Evolutionary conservation across 768 basidiomycete species (phyloP), one percentile per base, ranked within the genome.

Genomic region (Boletales sp.): DNA sequence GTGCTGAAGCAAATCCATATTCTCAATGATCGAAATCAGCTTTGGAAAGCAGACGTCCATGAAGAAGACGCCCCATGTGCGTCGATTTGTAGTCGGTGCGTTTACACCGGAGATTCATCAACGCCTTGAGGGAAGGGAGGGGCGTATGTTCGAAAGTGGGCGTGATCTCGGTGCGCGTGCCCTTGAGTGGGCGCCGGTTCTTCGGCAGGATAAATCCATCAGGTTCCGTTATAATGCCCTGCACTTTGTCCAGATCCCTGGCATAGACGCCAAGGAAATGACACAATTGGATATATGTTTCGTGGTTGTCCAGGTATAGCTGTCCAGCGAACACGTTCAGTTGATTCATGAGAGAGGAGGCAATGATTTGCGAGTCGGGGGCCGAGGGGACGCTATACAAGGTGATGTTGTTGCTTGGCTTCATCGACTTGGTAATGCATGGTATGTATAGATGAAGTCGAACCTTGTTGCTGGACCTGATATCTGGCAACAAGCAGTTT

Each of bases 281-380:
- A 48, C 76, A 76, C 11, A 73, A 32, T 2, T 47, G 55, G 30
- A 45, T 36, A 44, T 69, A 69, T 8, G 53, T 47, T 21, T 46
- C 50, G 19, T 66, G 56, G 17, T 71, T 56, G 10, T 57, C 57
- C 34, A 76, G 49, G 48, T 72, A 78, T 3, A 78, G 65, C 50
- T 78, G 74, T 3, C 75, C 77, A 13, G 75, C 72, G 52, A 72
- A 75, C 34, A 77, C 50, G 35, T 72, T 75, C 35, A 79, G 60
- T 41, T 75, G 73, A 27, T 43, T 44, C 29, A 62, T 63, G 35
- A n/a, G 40, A 3, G 17, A 37, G 4, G 47, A 31, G 7, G 48
- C 63, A 64, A 10, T 38, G 38, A 2, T 27, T 47, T 40, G 46
- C 5, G 21, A 38, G 8, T 15, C 18, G 2, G 67, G 51, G 3